Evolutionary conservation across 164 flowering plant genomes (phyloP), one percentile per base, ranked within the genome.

Genomic region (Aristolochia fimbriata): DNA sequence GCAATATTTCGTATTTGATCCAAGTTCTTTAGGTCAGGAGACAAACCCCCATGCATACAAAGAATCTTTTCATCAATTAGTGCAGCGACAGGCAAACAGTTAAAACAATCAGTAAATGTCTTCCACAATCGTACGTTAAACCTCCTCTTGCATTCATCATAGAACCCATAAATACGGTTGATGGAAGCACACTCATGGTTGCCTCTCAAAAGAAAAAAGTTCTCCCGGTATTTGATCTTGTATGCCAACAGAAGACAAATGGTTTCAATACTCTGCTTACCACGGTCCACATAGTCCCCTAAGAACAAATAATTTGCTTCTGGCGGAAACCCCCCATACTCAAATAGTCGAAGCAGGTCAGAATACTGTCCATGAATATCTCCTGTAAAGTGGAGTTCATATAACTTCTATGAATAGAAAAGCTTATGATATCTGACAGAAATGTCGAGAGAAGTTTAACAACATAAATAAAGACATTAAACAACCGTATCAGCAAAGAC

Each of bases 241-340:
- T 77, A 83, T 51, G 85, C 78, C 48, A 79, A 78, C 46, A 79
- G 81, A 63, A 81, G 80, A 68, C 83, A 79, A 27, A 83, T 83
- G 27, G 87, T 80, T 75, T 83, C 87, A 43, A 83, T 70, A 70
- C 84, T 77, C 75, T 83, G 87, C 71, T 80, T 78, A 31, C 87
- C 87, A 75, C 84, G 81, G 64, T 80, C 84, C 31, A 83, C 87
- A 75, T 83, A 83, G 70, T 83, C 84, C 41, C 87, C 87, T 8
- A 83, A 63, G 58, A 83, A 80, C 51, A 83, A 74, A 62, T 83
- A 83, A 47, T 80, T 83, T 10, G 83, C 82, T 45, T 60, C 77
- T 6, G 87, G 84, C 15, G 87, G 87, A 46, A 69, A 77, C 5
- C 87, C 87, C 12, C 84, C 84, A 65, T 77, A 78, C 65, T 83